phyloP scores from a whole-genome alignment of 2,329 filamentous ascomycete species.

The Cladosporium sphaerospermum region DNA sequence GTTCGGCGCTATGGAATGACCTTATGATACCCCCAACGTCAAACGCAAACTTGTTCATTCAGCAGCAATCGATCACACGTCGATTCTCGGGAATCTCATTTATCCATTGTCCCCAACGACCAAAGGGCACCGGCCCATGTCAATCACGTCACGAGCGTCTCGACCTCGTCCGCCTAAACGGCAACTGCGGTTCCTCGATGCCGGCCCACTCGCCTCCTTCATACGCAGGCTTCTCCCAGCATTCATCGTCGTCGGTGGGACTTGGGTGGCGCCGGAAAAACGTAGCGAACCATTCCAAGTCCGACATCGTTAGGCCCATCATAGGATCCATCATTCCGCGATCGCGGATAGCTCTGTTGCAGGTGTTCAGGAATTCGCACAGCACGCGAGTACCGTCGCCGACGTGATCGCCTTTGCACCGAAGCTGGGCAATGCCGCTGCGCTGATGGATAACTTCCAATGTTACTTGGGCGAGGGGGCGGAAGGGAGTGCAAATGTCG shows the following conservation, averaged over 20 bases:
- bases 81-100: too few species aligned
- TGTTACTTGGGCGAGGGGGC: background rate
- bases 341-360: background rate
- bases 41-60: too few species aligned
- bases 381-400: background rate
- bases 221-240: background rate
- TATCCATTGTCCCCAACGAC: too few species aligned
- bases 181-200: background rate
- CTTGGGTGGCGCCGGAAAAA: background rate
- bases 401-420: background rate
- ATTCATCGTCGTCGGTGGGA: background rate
- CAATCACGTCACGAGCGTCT: too few species aligned
- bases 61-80: too few species aligned
- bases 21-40: constrained; percentile 5
- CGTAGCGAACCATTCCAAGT: background rate
- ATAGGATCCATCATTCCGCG: background rate
- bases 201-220: constrained; percentile 2
- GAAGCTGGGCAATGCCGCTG: background rate
- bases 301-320: background rate
- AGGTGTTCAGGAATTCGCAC: background rate
- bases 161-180: too few species aligned
- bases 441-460: background rate
- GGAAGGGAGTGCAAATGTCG: constrained; percentile 10
- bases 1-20: background rate
- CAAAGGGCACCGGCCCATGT: too few species aligned